Evolutionary conservation across 148 eudicot genomes (phyloP), one percentile per base, ranked within the genome.

Genomic region (Rhododendron vialii): DNA sequence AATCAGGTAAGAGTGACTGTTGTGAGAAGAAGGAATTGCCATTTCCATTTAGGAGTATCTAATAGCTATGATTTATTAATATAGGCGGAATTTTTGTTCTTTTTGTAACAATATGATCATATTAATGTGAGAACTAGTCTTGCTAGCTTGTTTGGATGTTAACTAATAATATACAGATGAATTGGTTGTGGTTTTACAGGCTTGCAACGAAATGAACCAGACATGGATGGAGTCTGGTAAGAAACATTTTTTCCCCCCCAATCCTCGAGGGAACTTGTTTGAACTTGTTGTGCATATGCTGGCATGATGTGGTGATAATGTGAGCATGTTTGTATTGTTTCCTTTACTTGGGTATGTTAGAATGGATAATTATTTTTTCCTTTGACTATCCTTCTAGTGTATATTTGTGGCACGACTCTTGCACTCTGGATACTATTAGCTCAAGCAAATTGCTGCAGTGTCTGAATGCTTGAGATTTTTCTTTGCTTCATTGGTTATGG

Each of bases 141-240:
- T 85, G 35, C 17, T 41, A 30, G 79, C 74, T 77, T 24, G 48
- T 75, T 38, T 79, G 50, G 28, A 78, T 41, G 45, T 8, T 10
- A 84, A 84, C 35, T 10, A 4, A 35, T 26, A 53, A 43, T 33
- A 8, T 35, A 36, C 81, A 63, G 59, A 82, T 86, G 80, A 88
- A 20, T 67, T 73, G 38, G 61, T 83, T 57, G 47, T 84, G 76
- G 13, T 83, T 82, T 85, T 88, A 87, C 90, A 96, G 99, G 99
- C 98, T 47, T 96, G 98, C 94, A 96, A 96, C 87, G 99, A 96
- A 88, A 82, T 96, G 89, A 93, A 90, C 79, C 99, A 95, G 88
- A 94, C 98, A 75, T 96, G 99, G 99, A 96, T 96, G 99, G 99
- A 96, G 86, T 96, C 99, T 86, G 96, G 98, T 95, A 86, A 88